These are phyloP conservation scores for Epichloe baconii DNA, from an alignment of 2,329 filamentous ascomycete genomes.

Conservation along the genomic window DNA sequence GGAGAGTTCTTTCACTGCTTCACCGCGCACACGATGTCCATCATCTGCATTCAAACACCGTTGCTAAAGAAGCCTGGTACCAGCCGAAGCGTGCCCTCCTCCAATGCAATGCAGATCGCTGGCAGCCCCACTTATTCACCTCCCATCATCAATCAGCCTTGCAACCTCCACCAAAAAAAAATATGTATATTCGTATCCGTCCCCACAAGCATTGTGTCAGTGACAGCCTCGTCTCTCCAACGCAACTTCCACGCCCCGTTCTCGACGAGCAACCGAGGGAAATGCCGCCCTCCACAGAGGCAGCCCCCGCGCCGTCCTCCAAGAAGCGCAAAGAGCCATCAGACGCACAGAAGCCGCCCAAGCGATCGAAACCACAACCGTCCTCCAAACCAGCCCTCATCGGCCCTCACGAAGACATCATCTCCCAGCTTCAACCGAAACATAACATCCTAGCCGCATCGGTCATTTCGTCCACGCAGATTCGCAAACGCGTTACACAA, in stretches of 20 bases:
- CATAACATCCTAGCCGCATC: slow-evolving; percentile 39
- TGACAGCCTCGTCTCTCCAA: background rate
- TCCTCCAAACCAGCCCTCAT: slow-evolving; percentile 13
- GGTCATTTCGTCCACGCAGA: slow-evolving; percentile 47
- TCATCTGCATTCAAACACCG: no score
- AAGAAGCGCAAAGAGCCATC: slow-evolving; percentile 1
- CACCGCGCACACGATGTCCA: no score
- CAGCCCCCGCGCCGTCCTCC: background rate
- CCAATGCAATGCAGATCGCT: no score
- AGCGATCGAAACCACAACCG: slow-evolving; percentile 3
- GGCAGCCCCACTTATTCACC: no score
- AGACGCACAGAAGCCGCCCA: background rate
- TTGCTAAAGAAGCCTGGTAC: no score
- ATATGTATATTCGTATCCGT: no score
- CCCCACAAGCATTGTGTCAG: no score
- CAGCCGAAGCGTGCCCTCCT: no score
- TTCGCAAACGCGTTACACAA: slow-evolving; percentile 38
- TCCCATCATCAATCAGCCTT: no score
- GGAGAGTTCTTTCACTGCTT: no score
- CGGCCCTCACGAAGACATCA: slow-evolving; percentile 28
- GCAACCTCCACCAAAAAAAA: no score
- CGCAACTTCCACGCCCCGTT: background rate
- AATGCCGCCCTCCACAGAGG: background rate
- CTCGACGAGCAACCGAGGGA: background rate
- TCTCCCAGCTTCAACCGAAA: slow-evolving; percentile 29